Evolutionary conservation across 2,329 filamentous ascomycete species (phyloP), one percentile per base, ranked within the genome.

Genomic region (Thielaviopsis musarum): DNA sequence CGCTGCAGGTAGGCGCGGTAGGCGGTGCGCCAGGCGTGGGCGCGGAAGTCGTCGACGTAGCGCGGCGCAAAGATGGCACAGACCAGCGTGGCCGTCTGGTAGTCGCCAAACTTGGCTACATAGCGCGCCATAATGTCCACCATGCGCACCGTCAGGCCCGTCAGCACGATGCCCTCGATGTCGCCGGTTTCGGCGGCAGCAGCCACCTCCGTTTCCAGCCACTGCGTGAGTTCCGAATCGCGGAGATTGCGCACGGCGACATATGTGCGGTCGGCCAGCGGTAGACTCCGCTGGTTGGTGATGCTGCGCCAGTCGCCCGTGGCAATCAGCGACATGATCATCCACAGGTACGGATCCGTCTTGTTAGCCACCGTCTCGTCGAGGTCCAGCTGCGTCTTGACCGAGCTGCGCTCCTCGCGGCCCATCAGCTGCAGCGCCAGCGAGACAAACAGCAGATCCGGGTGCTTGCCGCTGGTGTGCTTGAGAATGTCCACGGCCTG

Each of bases 61-160:
- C 82, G 78, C 0, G 88, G 88, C 60, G 83, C 81, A 64, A 85
- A 86, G 68, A 87, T 83, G 13, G 85, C 85, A 60, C 87, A 79
- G 62, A 88, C 79, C 1, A 93, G 75, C 0, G 87, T 84, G 1
- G 87, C 85, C 1, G 87, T 90, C 71, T 94, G 88, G 24, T 88
- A 77, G 68, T 91, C 88, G 66, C 83, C 78, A 68, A 85, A 89
- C 64, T 85, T 85, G 65, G 84, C 77, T 53, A 93, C 78, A 69
- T 90, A 89, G 56, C 81, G 80, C 62, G 87, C 84, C 62, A 91
- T 80, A 19, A 93, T 80, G 67, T 90, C 85, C 61, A 91, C 82
- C 57, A 85, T 76, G 58, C 76, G 75, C 64, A 88, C 85, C 2
- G 82, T 83, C 62, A 94, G 83, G 45, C 88, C 88, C 0, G 87